phyloP scores from a whole-genome alignment of 2,329 filamentous ascomycete genomes.

The Escovopsis weberi region DNA sequence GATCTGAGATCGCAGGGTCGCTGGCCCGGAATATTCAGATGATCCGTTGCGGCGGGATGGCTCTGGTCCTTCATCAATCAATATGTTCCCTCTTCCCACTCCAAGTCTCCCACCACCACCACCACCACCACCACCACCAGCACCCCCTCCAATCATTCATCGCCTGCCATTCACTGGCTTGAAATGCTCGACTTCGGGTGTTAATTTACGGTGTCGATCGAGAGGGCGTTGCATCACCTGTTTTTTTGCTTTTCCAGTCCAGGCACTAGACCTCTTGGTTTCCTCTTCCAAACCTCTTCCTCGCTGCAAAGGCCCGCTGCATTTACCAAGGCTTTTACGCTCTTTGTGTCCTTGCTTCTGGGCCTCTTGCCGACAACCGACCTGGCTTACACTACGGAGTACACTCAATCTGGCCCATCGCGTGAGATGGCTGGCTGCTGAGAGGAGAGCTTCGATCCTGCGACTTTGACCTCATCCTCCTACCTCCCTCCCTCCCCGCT shows the following conservation, averaged over 20 bases:
- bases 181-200: constrained; percentile 2
- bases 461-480: constrained; percentile 3
- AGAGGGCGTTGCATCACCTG: constrained; percentile 1
- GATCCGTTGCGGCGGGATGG: constrained; percentile 7
- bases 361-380: too few species aligned
- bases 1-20: too few species aligned
- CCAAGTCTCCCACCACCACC: too few species aligned
- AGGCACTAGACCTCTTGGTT: too few species aligned
- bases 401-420: constrained; percentile 1
- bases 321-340: background rate
- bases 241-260: background rate
- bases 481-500: background rate
- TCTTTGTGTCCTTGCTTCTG: too few species aligned
- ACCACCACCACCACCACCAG: too few species aligned
- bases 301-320: constrained; percentile 2
- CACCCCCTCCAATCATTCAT: background rate
- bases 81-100: background rate
- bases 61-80: too few species aligned
- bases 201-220: constrained; percentile 1
- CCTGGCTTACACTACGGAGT: background rate
- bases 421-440: constrained; percentile 11
- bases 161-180: constrained; percentile 1
- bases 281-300: background rate
- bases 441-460: constrained; percentile 6
- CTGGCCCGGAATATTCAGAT: constrained; percentile 5